These are phyloP conservation scores for Leccinum incarnatum DNA, from an alignment of 768 basidiomycete genomes.

Conservation along the genomic window DNA sequence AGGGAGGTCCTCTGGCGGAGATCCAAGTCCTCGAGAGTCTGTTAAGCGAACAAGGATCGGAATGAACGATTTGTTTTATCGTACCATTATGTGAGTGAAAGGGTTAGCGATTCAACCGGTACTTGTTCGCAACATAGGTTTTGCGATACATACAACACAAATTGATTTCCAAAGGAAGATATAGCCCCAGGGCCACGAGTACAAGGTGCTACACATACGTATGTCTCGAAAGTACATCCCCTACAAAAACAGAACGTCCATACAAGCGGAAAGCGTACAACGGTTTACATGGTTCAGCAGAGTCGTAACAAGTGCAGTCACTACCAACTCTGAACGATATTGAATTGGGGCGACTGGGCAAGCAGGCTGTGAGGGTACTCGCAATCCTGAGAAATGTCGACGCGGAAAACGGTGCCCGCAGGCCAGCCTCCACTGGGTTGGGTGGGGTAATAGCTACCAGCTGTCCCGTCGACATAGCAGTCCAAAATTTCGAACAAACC, in stretches of 20 bases:
- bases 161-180: not conserved
- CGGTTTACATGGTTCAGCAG: conserved; percentile 16
- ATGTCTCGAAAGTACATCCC: not conserved
- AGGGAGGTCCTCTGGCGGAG: conserved; percentile 57
- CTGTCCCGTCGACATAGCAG: conserved; percentile 52
- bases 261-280: not conserved
- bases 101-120: not conserved
- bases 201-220: not conserved
- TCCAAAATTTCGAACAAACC: conserved; percentile 42
- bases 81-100: not conserved
- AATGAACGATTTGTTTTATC: not conserved
- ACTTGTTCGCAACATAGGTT: not conserved
- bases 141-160: not conserved
- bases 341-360: conserved; percentile 70
- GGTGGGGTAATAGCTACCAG: conserved; percentile 34
- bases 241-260: not conserved
- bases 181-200: not conserved
- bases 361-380: conserved; percentile 50
- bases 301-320: conserved; percentile 31
- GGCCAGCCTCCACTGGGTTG: conserved; percentile 68
- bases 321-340: conserved; percentile 37
- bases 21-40: conserved; percentile 43
- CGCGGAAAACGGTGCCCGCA: conserved; percentile 54
- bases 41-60: conserved; percentile 23
- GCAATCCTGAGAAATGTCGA: conserved; percentile 63